Conservation (phyloP, 768 basidiomycete genomes). For the Mycena albidolilacea region DNA sequence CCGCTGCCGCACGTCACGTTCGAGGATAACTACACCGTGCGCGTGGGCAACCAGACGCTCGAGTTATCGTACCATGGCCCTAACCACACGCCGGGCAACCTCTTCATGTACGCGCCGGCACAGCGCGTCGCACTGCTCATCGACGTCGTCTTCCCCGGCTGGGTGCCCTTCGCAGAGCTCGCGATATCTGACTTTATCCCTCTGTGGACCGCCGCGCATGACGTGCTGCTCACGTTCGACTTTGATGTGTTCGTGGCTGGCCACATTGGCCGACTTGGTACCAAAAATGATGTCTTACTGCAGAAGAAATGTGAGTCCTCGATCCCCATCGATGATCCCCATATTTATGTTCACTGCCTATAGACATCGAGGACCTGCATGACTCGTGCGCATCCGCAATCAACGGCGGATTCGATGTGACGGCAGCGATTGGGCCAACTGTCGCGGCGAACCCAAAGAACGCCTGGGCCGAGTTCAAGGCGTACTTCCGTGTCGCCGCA, state of each 20-base stretch:
- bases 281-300: neutral
- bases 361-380: neutral
- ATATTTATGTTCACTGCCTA: neutral
- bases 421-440: constrained; percentile 17
- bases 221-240: too few relatives aligned
- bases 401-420: constrained; percentile 9
- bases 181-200: constrained; percentile 1
- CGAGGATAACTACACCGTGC: too few relatives aligned
- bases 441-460: constrained; percentile 10
- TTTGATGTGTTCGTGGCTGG: constrained; percentile 16
- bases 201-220: constrained; percentile 2
- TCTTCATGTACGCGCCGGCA: too few relatives aligned
- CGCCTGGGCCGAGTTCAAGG: constrained; percentile 16
- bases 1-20: too few relatives aligned
- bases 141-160: constrained; percentile 17
- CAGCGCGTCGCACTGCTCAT: too few relatives aligned
- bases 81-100: too few relatives aligned
- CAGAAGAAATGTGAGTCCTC: constrained; percentile 18
- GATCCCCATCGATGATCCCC: too few relatives aligned
- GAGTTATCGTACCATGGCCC: too few relatives aligned
- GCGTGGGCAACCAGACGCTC: too few relatives aligned
- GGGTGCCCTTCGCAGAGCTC: constrained; percentile 19
- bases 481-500: constrained; percentile 5
- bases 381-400: neutral
- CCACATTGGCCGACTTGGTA: constrained; percentile 8